Evolutionary conservation across 1,284 basidiomycete species (phyloP).

Genomic region (Apiotrichum veenhuisii): DNA sequence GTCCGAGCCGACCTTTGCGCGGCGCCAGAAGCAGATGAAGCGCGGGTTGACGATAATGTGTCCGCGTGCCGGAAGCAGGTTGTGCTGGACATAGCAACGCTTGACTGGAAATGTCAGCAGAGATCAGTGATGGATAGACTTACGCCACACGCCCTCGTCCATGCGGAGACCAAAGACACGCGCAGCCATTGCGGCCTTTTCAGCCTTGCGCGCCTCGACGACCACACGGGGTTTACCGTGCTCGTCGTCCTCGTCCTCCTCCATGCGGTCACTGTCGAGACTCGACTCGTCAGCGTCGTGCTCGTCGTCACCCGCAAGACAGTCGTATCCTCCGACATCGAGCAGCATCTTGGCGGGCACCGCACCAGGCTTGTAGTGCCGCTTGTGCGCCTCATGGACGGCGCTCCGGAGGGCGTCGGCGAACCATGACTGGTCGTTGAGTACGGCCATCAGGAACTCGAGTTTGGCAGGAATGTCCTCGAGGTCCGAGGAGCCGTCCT

Average conservation of each 20-base stretch:
- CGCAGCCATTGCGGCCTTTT: slow-evolving; percentile 36
- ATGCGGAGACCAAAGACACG: slow-evolving; percentile 45
- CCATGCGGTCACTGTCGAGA: slow-evolving; percentile 2
- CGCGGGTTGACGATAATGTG: slow-evolving; percentile 45
- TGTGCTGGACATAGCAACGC: slow-evolving; percentile 41
- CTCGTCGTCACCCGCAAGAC: slow-evolving; percentile 40
- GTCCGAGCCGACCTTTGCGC: slow-evolving; percentile 37
- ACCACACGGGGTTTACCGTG: slow-evolving; percentile 9
- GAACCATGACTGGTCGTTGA: slow-evolving; percentile 45
- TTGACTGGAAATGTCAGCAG: slow-evolving; percentile 25
- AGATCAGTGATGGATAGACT: background rate
- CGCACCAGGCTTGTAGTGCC: slow-evolving; percentile 28
- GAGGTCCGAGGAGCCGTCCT: too few relatives aligned
- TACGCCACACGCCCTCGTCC: slow-evolving; percentile 44
- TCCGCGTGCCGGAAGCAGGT: slow-evolving; percentile 41
- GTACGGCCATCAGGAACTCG: slow-evolving; percentile 41
- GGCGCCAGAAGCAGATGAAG: slow-evolving; percentile 49
- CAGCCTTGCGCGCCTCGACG: slow-evolving; percentile 30
- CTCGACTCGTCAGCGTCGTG: slow-evolving; percentile 11
- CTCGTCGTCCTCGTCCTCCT: slow-evolving; percentile 10
- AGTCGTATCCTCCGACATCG: slow-evolving; percentile 38
- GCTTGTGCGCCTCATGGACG: slow-evolving; percentile 20
- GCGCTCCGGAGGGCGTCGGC: slow-evolving; percentile 27
- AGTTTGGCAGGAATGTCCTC: slow-evolving; percentile 12
- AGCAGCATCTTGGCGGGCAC: slow-evolving; percentile 29